These are phyloP conservation scores for Malus hybrid DNA, from an alignment of 331 rosid species.

Conservation along the genomic window DNA sequence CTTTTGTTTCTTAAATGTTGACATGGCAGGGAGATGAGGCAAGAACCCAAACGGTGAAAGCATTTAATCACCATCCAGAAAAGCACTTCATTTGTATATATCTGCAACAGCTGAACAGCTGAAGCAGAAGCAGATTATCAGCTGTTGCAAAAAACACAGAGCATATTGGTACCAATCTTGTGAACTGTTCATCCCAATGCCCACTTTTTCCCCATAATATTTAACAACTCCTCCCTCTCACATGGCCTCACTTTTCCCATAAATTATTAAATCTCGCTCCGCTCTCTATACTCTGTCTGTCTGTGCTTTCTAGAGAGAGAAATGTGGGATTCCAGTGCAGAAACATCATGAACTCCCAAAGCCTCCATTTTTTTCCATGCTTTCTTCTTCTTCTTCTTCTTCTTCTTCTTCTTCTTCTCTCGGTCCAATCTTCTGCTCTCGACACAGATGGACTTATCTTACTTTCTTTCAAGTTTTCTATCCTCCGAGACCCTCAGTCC, in stretches of 20 bases:
- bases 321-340: constrained; percentile 28
- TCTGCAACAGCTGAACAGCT: background rate
- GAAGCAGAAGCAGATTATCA: background rate
- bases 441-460: constrained; percentile 52
- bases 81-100: background rate
- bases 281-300: background rate
- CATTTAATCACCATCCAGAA: constrained; percentile 25
- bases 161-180: constrained; percentile 36
- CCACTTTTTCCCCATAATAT: background rate
- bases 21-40: constrained; percentile 6
- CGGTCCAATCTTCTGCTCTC: constrained; percentile 27
- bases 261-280: constrained; percentile 25
- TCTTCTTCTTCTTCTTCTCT: constrained; percentile 8
- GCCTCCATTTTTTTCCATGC: constrained; percentile 24
- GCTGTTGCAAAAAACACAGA: background rate
- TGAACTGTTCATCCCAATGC: constrained; percentile 25
- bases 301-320: constrained; percentile 9
- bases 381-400: background rate
- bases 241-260: constrained; percentile 26
- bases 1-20: background rate
- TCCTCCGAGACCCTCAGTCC: constrained; percentile 48
- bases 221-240: constrained; percentile 9
- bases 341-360: constrained; percentile 33
- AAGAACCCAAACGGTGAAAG: background rate
- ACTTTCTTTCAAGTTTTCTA: constrained; percentile 57